Base-by-base conservation (phyloP, 2,329 filamentous ascomycete species). In the Huntiella decipiens region DNA sequence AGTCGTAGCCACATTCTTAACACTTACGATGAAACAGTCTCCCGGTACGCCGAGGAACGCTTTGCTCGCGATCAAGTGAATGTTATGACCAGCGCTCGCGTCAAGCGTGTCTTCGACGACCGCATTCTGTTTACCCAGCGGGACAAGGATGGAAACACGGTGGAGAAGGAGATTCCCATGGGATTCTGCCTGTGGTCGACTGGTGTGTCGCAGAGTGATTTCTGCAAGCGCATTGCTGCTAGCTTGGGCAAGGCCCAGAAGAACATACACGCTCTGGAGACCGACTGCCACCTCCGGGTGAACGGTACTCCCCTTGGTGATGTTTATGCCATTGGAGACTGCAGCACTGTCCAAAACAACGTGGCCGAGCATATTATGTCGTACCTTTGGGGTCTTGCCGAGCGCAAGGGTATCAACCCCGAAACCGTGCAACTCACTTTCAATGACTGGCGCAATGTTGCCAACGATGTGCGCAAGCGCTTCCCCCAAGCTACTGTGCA, bases 181-280 rank as follows among this genome's bases (percentile, higher is more conserved):
- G 91, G 86, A 22, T 94, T 98, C 65, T 96, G 91, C 55, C 69
- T 98, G 11, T 98, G 91, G 91, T 96, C 91, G 0, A 98, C 91
- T 0, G 91, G 91, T 51, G 88, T 98, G 37, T 70, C 87, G 0
- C 91, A 93, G 58, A 82, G 84, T 4, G 73, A 82, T 19, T 77
- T 98, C 53, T 82, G 76, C 58, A 74, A 85, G 61, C 79, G 66
- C 13, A 65, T 98, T 22, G 79, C 87, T 2, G 66, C 72, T n/a
- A 82, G 85, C 55, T 74, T 98, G 2, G 68, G 79, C 4, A 63
- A 66, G 11, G 5, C 11, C 5, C 91, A 98, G 60, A 86, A 76
- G 52, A 98, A 98, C 63, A 75, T 73, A 35, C 87, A 91, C 58
- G 91, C 92, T 2, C 71, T 98, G 6, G 91, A 96, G 60, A 98